Percentiles rank a stretch among this genome's conserved stretches.
These are phyloP conservation scores for Eutrema heterophyllum DNA, from an alignment of 345 rosid genomes.

Conservation along the genomic window DNA sequence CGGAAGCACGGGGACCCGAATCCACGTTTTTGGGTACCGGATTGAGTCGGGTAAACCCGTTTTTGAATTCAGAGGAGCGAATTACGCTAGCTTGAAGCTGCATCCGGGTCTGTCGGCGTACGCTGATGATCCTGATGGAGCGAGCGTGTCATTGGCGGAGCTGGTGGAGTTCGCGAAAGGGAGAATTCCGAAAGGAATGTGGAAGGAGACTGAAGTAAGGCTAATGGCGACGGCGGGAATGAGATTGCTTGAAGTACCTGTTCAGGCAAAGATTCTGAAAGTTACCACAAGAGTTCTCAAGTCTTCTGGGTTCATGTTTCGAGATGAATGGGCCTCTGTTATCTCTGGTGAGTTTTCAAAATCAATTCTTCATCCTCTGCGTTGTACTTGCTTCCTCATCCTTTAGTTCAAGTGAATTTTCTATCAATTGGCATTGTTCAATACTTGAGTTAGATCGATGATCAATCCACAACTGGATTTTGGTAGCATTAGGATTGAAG, in stretches of 20 bases:
- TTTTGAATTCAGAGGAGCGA: constrained; percentile 49
- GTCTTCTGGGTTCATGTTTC: constrained; percentile 63
- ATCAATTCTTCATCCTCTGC: neutral
- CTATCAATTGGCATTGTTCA: neutral
- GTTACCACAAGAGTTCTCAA: constrained; percentile 51
- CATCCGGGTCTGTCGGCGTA: constrained; percentile 82
- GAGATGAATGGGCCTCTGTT: constrained; percentile 79
- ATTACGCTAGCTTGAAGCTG: constrained; percentile 55
- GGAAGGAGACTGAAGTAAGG: constrained; percentile 75
- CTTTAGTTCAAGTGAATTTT: neutral
- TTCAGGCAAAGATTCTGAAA: constrained; percentile 51
- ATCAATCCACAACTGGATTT: neutral
- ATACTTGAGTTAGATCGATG: neutral
- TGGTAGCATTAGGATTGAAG: neutral
- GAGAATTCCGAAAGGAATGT: constrained; percentile 51
- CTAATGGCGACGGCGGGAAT: constrained; percentile 95
- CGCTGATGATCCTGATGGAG: constrained; percentile 50
- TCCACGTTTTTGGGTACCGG: constrained; percentile 55
- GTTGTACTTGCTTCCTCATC: too few species aligned
- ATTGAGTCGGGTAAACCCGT: constrained; percentile 34
- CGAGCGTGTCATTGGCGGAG: constrained; percentile 53
- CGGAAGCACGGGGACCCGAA: constrained; percentile 82
- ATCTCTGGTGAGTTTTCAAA: constrained; percentile 52
- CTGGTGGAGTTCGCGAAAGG: constrained; percentile 63
- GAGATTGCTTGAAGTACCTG: constrained; percentile 54